Percentiles rank a stretch among this genome's conserved stretches.
Evolutionary conservation across 2,329 filamentous ascomycete species (phyloP).

Genomic region (Fusarium robinianum): DNA sequence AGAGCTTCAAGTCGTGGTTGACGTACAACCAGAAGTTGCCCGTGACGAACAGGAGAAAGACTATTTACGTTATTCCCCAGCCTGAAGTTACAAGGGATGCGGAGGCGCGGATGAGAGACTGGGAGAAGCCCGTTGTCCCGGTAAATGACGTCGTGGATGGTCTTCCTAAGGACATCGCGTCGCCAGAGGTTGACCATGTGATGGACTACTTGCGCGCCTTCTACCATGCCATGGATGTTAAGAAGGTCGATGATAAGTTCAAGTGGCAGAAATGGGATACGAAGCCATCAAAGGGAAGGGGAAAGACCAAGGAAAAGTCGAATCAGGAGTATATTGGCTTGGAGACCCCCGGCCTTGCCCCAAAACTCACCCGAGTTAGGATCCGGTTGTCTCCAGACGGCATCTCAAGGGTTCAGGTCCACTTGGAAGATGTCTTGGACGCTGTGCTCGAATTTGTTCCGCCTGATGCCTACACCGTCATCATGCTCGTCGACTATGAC

Average conservation of each 20-base stretch:
- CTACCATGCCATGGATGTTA: constrained; percentile 60
- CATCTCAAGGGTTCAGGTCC: constrained; percentile 56
- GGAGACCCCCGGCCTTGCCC: constrained; percentile 29
- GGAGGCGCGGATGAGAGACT: constrained; percentile 45
- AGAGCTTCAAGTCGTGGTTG: constrained; percentile 58
- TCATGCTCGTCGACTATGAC: constrained; percentile 64
- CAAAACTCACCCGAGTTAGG: constrained; percentile 54
- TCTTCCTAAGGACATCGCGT: constrained; percentile 12
- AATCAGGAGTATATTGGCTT: constrained; percentile 52
- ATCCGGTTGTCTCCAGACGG: constrained; percentile 53
- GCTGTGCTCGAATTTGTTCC: constrained; percentile 58
- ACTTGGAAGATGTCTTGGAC: constrained; percentile 65
- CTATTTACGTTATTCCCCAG: constrained; percentile 57
- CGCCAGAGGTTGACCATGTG: constrained; percentile 39
- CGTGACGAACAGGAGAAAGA: constrained; percentile 50
- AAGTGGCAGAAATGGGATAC: constrained; percentile 55
- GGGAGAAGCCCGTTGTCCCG: constrained; percentile 43
- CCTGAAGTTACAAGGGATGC: constrained; percentile 48
- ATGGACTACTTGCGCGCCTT: constrained; percentile 48
- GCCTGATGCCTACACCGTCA: constrained; percentile 60
- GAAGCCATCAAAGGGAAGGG: constrained; percentile 14
- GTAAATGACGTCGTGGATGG: background rate
- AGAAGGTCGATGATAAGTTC: constrained; percentile 46
- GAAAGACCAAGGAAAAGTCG: constrained; percentile 6
- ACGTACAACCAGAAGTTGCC: constrained; percentile 52